These are phyloP conservation scores for Tuber microsphaerosporum DNA, from an alignment of 495 filamentous ascomycete species.

Conservation along the genomic window DNA sequence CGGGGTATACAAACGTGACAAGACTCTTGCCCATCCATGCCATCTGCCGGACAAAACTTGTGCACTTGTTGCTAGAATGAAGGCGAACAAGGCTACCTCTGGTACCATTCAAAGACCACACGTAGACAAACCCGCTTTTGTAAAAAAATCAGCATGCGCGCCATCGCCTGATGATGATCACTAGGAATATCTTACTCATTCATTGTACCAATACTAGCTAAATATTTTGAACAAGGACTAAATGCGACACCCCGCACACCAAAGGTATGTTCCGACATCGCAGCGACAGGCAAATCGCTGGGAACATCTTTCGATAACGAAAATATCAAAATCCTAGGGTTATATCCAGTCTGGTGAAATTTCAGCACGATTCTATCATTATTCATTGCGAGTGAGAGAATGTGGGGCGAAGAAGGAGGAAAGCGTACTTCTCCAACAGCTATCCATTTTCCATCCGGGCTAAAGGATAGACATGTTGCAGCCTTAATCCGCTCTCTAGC, in stretches of 20 bases:
- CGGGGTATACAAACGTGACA: conserved; percentile 52
- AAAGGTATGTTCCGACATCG: conserved; percentile 80
- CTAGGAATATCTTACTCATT: conserved; percentile 55
- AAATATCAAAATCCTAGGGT: conserved; percentile 83
- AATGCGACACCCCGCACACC: conserved; percentile 84
- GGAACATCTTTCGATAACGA: conserved; percentile 65
- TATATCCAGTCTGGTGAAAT: conserved; percentile 63
- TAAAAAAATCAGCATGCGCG: conserved; percentile 17
- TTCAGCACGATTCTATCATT: conserved; percentile 29
- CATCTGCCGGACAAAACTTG: conserved; percentile 70
- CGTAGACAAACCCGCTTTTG: conserved; percentile 68
- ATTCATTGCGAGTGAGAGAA: conserved; percentile 5
- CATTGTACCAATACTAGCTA: conserved; percentile 77
- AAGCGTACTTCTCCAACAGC: conserved; percentile 75
- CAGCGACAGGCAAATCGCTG: conserved; percentile 73
- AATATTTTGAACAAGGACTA: conserved; percentile 75
- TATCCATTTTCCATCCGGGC: conserved; percentile 78
- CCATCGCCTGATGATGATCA: not conserved
- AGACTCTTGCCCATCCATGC: conserved; percentile 73
- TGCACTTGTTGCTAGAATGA: conserved; percentile 91
- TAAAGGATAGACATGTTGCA: conserved; percentile 89
- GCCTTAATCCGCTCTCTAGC: conserved; percentile 86
- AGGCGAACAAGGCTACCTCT: conserved; percentile 74
- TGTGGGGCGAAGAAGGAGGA: conserved; percentile 28
- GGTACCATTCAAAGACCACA: conserved; percentile 74